Evolutionary conservation across 1,284 basidiomycete genomes (phyloP), one percentile per base, ranked within the genome.

Genomic region (Cutaneotrichosporon mucoides): DNA sequence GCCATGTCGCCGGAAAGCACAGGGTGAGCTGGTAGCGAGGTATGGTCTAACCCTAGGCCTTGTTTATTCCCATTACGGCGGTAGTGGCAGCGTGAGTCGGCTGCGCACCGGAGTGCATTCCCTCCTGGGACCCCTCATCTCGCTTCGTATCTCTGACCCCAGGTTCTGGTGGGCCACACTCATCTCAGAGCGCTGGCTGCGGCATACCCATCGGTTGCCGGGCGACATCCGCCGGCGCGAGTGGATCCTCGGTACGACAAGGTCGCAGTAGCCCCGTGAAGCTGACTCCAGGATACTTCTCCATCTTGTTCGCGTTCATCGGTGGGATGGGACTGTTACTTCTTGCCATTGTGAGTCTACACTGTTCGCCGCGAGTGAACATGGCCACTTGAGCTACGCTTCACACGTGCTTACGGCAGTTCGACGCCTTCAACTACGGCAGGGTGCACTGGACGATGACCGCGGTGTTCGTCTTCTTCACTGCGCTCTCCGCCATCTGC

Each of bases 391-490:
- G 24, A 24, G 24, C 24, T 24, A 24, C 24, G 24, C 24, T 24
- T 24, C 24, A 24, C 24, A 24, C 24, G 24, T 24, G 24, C 24
- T 24, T 24, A 24, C 24, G 24, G 24, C 62, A 77, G 75, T 73
- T 75, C 37, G 73, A 81, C 63, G 73, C 76, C 2, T 79, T 76
- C 69, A 65, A 76, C 66, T 76, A 81, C 68, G 69, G 73, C 12
- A 76, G 56, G 0, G 72, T 80, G 2, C 82, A 83, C 66, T 82
- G 81, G 81, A 66, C 68, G 35, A 79, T 81, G 75, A 79, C 82
- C 0, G 59, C 77, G 13, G 70, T 82, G 52, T 83, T 83, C 65
- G 72, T 83, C 56, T 75, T 80, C 38, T 75, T 74, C 55, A 73
- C 80, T 9, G 81, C 80, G 12, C 58, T 83, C 12, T 78, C 77